These are phyloP conservation scores for Pisolithus tinctorius DNA, from an alignment of 768 basidiomycete genomes.

Conservation along the genomic window DNA sequence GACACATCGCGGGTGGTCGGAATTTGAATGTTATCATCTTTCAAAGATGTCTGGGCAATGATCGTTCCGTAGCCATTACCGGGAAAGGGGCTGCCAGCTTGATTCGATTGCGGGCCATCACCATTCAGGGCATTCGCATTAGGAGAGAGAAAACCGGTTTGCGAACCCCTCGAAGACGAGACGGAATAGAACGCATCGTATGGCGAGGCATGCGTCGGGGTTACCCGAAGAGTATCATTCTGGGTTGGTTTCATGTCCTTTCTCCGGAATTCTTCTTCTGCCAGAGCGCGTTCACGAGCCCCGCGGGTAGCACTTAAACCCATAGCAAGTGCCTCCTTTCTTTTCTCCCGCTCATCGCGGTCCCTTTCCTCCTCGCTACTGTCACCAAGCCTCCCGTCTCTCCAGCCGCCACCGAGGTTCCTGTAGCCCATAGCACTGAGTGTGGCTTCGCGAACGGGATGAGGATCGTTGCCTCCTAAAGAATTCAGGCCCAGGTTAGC, in stretches of 20 bases:
- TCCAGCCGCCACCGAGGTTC: slow-evolving; percentile 25
- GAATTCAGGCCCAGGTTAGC: slow-evolving; percentile 21
- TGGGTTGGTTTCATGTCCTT: slow-evolving; percentile 42
- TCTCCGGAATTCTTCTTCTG: slow-evolving; percentile 50
- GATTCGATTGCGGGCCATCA: slow-evolving; percentile 8
- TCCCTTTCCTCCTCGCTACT: slow-evolving; percentile 36
- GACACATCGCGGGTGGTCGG: slow-evolving; percentile 11
- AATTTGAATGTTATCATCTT: slow-evolving; percentile 16
- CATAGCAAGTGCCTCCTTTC: slow-evolving; percentile 32
- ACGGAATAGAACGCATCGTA: slow-evolving; percentile 80
- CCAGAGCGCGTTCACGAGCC: slow-evolving; percentile 55
- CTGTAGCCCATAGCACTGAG: slow-evolving; percentile 44
- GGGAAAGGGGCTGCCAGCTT: slow-evolving; percentile 15
- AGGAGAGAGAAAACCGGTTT: slow-evolving; percentile 17
- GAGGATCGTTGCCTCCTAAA: slow-evolving; percentile 16
- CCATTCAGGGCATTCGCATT: slow-evolving; percentile 1
- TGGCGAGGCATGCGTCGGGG: slow-evolving; percentile 39
- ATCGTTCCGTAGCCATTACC: slow-evolving; percentile 20
- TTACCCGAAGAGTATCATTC: slow-evolving; percentile 30
- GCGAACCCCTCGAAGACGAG: slow-evolving; percentile 24
- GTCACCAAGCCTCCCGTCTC: slow-evolving; percentile 29
- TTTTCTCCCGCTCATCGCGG: slow-evolving; percentile 38
- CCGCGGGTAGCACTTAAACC: slow-evolving; percentile 38
- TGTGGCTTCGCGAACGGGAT: slow-evolving; percentile 39
- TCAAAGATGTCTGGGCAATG: slow-evolving; percentile 18